Evolutionary conservation across 805 yeast species (phyloP).

Genomic region (Saccharomyces eubayanus): DNA sequence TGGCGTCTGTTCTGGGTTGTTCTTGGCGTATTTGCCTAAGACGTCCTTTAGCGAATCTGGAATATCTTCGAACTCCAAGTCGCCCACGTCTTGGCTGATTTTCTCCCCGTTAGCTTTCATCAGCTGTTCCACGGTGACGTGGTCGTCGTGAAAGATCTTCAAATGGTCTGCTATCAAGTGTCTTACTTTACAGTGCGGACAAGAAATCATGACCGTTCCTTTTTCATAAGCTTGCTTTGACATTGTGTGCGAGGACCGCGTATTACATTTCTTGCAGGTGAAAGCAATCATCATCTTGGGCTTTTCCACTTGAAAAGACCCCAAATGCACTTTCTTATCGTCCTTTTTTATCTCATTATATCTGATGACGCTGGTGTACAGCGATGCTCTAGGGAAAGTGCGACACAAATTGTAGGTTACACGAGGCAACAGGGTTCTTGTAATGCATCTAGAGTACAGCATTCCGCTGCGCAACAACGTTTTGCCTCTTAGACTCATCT

Average conservation of each 20-base stretch:
- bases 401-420: background rate
- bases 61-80: conserved; percentile 44
- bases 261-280: conserved; percentile 81
- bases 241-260: conserved; percentile 80
- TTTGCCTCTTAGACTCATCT: background rate
- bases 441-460: background rate
- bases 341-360: background rate
- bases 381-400: background rate
- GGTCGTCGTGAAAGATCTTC: conserved; percentile 70
- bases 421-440: background rate
- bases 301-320: conserved; percentile 48
- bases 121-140: conserved; percentile 70
- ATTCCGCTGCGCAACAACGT: background rate
- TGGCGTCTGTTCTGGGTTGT: conserved; percentile 44
- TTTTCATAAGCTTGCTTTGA: conserved; percentile 83
- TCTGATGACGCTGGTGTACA: background rate
- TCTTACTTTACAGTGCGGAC: conserved; percentile 84
- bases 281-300: conserved; percentile 83
- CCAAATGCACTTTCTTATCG: conserved; percentile 1
- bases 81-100: conserved; percentile 55
- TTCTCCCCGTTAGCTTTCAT: conserved; percentile 68
- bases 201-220: conserved; percentile 83
- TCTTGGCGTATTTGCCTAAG: conserved; percentile 62
- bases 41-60: conserved; percentile 25
- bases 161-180: conserved; percentile 88